Evolutionary conservation across 345 rosid species (phyloP).

Genomic region (Toxicodendron radicans): DNA sequence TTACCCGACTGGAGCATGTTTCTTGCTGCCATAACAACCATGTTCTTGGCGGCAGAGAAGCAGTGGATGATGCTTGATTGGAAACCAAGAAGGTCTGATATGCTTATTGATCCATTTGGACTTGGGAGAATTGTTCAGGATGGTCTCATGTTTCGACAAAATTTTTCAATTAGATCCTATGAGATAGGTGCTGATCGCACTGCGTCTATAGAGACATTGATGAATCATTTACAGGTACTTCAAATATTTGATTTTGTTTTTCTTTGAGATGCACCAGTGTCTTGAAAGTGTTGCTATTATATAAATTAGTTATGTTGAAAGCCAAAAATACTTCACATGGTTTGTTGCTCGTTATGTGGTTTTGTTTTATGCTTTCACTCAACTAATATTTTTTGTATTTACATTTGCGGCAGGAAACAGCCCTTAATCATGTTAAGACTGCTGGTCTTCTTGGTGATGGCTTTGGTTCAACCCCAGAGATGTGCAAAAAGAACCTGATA

Average conservation of each 20-base stretch:
- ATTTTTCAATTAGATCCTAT: constrained; percentile 91
- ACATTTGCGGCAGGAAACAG: constrained; percentile 71
- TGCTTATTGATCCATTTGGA: constrained; percentile 82
- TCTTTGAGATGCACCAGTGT: not conserved
- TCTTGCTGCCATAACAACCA: constrained; percentile 95
- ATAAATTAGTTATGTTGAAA: not conserved
- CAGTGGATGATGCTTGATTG: constrained; percentile 99
- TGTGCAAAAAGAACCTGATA: constrained; percentile 84
- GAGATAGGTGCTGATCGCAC: constrained; percentile 98
- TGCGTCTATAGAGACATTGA: constrained; percentile 91
- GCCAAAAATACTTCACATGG: not conserved
- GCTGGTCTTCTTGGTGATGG: constrained; percentile 93
- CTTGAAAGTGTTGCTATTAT: not conserved
- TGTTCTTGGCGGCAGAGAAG: constrained; percentile 98
- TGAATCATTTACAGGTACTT: constrained; percentile 95
- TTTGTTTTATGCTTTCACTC: not conserved
- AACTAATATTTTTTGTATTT: constrained; percentile 9
- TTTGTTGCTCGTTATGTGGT: not conserved
- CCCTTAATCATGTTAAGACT: constrained; percentile 82
- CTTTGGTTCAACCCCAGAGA: constrained; percentile 96
- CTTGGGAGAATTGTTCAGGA: constrained; percentile 90
- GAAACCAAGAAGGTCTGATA: constrained; percentile 88
- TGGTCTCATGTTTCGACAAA: constrained; percentile 80
- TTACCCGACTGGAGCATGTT: constrained; percentile 99
- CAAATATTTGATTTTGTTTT: not conserved